A percentile compares a stretch with the other conserved stretches of the same genome.
Evolutionary conservation across 2,329 filamentous ascomycete genomes (phyloP).

Genomic region (Diaporthe eres): DNA sequence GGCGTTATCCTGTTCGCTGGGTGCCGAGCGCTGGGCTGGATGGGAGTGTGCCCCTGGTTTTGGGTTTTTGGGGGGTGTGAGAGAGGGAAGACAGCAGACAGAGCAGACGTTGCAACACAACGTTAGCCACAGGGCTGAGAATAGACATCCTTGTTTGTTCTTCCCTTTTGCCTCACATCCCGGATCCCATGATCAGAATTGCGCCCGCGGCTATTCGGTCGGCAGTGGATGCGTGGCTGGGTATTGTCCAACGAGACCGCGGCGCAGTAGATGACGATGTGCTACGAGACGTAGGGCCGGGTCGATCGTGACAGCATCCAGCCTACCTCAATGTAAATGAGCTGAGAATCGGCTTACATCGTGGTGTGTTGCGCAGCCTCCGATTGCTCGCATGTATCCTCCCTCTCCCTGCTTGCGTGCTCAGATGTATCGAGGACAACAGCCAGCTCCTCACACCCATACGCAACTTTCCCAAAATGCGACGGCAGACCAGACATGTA

Average conservation of each 20-base stretch:
- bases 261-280: not conserved
- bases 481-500: not conserved
- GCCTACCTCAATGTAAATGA: not conserved
- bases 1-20: constrained; percentile 6
- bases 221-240: not conserved
- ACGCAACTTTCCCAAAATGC: not conserved
- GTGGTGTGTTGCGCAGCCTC: constrained; percentile 15
- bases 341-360: constrained; percentile 1
- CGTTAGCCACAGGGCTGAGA: constrained; percentile 39
- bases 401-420: not conserved
- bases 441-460: not conserved
- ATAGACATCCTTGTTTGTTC: constrained; percentile 32
- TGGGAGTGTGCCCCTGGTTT: constrained; percentile 20
- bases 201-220: constrained; percentile 31
- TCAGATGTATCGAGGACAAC: not conserved
- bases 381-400: not conserved
- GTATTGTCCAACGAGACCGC: not conserved
- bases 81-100: not conserved
- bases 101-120: not conserved
- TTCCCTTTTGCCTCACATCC: not conserved
- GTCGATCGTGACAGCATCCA: constrained; percentile 13
- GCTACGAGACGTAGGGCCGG: not conserved
- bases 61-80: not conserved
- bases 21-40: not conserved
- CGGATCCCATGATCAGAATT: constrained; percentile 24